Conservation (phyloP, 2,329 filamentous ascomycete species). For the Diplodia intermedia region DNA sequence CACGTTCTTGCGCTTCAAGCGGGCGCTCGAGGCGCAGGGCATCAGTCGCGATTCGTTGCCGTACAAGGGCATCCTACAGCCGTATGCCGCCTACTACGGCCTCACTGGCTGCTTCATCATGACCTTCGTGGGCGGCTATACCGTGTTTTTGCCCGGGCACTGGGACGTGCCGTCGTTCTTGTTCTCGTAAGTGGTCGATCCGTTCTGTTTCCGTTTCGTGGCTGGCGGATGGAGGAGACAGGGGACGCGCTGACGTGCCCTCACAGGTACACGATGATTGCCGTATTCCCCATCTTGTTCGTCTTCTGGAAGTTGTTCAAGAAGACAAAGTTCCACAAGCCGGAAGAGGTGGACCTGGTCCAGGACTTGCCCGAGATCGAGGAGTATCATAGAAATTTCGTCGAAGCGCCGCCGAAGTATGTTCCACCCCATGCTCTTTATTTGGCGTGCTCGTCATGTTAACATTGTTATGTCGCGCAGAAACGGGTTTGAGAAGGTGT, state of each 20-base stretch:
- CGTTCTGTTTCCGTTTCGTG: background rate
- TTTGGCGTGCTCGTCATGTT: background rate
- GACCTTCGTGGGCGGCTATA: constrained; percentile 77
- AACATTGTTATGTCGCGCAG: constrained; percentile 27
- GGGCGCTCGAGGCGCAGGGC: constrained; percentile 47
- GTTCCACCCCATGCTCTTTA: constrained; percentile 18
- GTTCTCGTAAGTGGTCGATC: constrained; percentile 63
- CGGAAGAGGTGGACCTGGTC: constrained; percentile 67
- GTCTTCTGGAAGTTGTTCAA: constrained; percentile 74
- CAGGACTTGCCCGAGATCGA: constrained; percentile 71
- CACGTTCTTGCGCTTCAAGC: constrained; percentile 49
- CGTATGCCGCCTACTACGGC: constrained; percentile 47
- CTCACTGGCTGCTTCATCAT: constrained; percentile 74
- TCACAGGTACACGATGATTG: constrained; percentile 72
- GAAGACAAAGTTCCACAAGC: constrained; percentile 63
- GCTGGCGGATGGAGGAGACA: background rate
- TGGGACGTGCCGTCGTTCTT: constrained; percentile 76
- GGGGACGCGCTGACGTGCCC: background rate
- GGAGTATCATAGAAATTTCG: constrained; percentile 69
- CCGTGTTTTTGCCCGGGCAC: constrained; percentile 72
- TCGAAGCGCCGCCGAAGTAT: constrained; percentile 42
- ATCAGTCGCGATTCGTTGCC: constrained; percentile 49
- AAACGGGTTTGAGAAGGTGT: constrained; percentile 49
- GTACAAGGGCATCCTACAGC: constrained; percentile 47
- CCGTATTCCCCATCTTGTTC: constrained; percentile 72